Evolutionary conservation across 306 rosid species (phyloP), one percentile per base, ranked within the genome.

Genomic region (Pyrus communis): DNA sequence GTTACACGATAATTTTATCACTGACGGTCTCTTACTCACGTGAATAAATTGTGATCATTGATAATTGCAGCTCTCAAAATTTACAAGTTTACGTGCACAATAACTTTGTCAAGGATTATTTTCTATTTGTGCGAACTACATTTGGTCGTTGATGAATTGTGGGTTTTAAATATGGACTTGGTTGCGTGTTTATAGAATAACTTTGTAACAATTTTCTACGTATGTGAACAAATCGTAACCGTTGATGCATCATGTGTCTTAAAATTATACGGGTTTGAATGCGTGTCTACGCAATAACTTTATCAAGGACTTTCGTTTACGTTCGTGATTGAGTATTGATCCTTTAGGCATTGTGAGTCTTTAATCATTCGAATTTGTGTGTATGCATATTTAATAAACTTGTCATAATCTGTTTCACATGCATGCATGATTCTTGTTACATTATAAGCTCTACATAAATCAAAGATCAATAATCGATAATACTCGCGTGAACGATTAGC

Each of bases 401-500:
- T 0, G 61, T 55, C 12, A n/a, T 7, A 7, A 55, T 55, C 0
- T 18, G 61, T 21, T 2, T 55, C 27, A 21, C 12, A 2, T 1
- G 4, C 2, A 4, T 15, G 13, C 25, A 21, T 7, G 12, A 8
- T 8, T 22, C 0, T 21, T 25, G 1, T 12, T 25, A 2, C 14
- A 60, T 1, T 61, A 4, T 25, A 14, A 27, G 4, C 8, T 4
- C 0, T 7, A 17, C 12, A 8, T 7, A 15, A 7, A 13, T 62
- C 23, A 63, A 63, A 1, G 0, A 30, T 63, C 1, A 30, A 63
- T 3, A 30, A 1, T 63, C 0, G 0, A 12, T 0, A 1, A 60
- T 60, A 0, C 4, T 11, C 0, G 0, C 10, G 0, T 13, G 2
- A 3, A 14, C 4, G 1, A 25, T 1, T 25, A 60, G 2, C 1